phyloP scores from a whole-genome alignment of 2,329 filamentous ascomycete species.

The Neonectria neomacrospora region DNA sequence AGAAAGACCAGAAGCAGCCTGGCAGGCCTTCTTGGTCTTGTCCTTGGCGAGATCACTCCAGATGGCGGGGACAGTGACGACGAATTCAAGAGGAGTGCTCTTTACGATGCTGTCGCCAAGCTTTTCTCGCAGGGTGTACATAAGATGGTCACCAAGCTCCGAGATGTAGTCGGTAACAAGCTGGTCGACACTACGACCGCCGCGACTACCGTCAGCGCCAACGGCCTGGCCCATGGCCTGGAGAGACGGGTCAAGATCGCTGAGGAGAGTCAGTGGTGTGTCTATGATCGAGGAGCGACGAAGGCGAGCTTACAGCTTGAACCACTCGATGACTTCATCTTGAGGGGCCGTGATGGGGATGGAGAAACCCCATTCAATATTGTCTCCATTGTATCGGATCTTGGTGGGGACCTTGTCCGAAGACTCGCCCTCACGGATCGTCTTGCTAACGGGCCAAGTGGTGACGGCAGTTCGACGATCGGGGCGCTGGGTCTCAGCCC shows the following conservation, averaged over 20 bases:
- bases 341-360: conserved; percentile 53
- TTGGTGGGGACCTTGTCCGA: conserved; percentile 60
- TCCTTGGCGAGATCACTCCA: conserved; percentile 65
- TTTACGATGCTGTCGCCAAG: conserved; percentile 56
- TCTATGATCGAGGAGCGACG: not conserved
- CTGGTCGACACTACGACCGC: conserved; percentile 51
- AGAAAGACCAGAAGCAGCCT: conserved; percentile 48
- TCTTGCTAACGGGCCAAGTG: conserved; percentile 55
- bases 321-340: conserved; percentile 57
- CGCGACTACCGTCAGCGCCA: conserved; percentile 39
- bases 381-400: conserved; percentile 52
- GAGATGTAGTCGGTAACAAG: conserved; percentile 61
- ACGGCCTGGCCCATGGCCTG: conserved; percentile 47
- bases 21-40: conserved; percentile 58
- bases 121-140: conserved; percentile 55
- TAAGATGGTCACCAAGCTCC: conserved; percentile 57
- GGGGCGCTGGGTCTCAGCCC: conserved; percentile 55
- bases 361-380: conserved; percentile 59
- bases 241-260: conserved; percentile 52
- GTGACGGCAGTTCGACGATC: conserved; percentile 52
- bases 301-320: conserved; percentile 57
- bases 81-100: conserved; percentile 58
- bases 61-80: conserved; percentile 66
- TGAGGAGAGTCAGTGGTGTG: conserved; percentile 31
- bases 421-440: conserved; percentile 49